Percentiles rank a stretch among this genome's conserved stretches.
These are phyloP conservation scores for Fusarium gaditjirri DNA, from an alignment of 2,329 filamentous ascomycete genomes.

Conservation along the genomic window DNA sequence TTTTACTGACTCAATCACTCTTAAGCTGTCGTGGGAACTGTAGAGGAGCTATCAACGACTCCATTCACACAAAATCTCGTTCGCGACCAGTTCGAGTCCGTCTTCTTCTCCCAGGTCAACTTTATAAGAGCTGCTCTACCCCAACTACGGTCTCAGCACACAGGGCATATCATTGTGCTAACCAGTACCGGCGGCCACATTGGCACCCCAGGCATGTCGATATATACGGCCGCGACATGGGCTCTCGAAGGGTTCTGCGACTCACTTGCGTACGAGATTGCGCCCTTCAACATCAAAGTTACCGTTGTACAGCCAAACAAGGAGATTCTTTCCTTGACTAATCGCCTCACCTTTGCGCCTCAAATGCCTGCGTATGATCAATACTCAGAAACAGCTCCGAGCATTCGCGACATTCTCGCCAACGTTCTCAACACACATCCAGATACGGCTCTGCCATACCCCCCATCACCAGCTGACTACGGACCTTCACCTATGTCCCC, in stretches of 20 bases:
- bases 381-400: slow-evolving; percentile 70
- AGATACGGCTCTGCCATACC: slow-evolving; percentile 62
- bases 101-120: slow-evolving; percentile 96
- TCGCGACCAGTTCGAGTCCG: slow-evolving; percentile 90
- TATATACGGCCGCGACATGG: slow-evolving; percentile 94
- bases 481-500: slow-evolving; percentile 47
- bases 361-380: slow-evolving; percentile 67
- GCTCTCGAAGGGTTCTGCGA: slow-evolving; percentile 96
- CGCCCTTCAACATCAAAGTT: slow-evolving; percentile 96
- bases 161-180: slow-evolving; percentile 89
- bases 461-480: slow-evolving; percentile 39
- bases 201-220: slow-evolving; percentile 88
- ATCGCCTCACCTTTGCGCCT: slow-evolving; percentile 86
- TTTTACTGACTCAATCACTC: slow-evolving; percentile 25
- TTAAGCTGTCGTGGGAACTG: slow-evolving; percentile 85
- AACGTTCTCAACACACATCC: slow-evolving; percentile 82
- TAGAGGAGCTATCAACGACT: slow-evolving; percentile 86
- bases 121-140: slow-evolving; percentile 91
- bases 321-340: slow-evolving; percentile 88
- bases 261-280: slow-evolving; percentile 93
- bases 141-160: slow-evolving; percentile 79
- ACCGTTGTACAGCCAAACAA: slow-evolving; percentile 96
- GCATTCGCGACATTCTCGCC: slow-evolving; percentile 83
- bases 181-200: slow-evolving; percentile 93
- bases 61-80: slow-evolving; percentile 80